Percentiles rank a stretch among this genome's conserved stretches.
Evolutionary conservation across 495 filamentous ascomycete species (phyloP).

Genomic region (Penicillium subrubescens): DNA sequence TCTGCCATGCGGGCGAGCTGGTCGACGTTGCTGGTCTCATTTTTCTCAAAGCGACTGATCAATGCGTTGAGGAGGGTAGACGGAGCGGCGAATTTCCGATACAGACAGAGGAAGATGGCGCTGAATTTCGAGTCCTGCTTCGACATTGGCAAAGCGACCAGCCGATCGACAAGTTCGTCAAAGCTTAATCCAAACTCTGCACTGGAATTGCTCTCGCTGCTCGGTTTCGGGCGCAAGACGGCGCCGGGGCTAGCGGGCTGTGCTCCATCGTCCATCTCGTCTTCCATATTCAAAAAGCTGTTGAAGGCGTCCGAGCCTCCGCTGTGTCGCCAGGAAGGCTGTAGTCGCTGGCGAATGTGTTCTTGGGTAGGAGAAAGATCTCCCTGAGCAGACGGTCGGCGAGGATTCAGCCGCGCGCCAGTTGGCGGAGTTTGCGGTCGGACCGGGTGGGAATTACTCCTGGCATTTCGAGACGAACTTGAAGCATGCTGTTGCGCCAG

Average conservation of each 20-base stretch:
- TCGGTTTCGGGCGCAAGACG: constrained; percentile 36
- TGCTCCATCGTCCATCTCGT: constrained; percentile 40
- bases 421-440: constrained; percentile 49
- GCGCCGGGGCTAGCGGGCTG: constrained; percentile 35
- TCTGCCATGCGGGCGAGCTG: constrained; percentile 69
- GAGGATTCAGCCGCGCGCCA: constrained; percentile 37
- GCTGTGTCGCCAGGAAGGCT: constrained; percentile 46
- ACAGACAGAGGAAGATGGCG: constrained; percentile 87
- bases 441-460: constrained; percentile 48
- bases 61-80: constrained; percentile 72
- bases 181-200: constrained; percentile 67
- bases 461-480: constrained; percentile 45
- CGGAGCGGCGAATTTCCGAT: constrained; percentile 90
- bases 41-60: constrained; percentile 69
- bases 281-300: constrained; percentile 51
- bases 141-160: constrained; percentile 78
- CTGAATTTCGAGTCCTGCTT: constrained; percentile 84
- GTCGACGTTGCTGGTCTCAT: constrained; percentile 61
- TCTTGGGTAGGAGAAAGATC: constrained; percentile 36
- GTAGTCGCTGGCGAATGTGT: constrained; percentile 35
- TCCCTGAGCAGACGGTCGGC: constrained; percentile 34
- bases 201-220: constrained; percentile 38
- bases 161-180: constrained; percentile 85
- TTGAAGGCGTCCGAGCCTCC: constrained; percentile 47
- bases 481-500: constrained; percentile 38